A percentile compares a stretch with the other conserved stretches of the same genome.
Evolutionary conservation across 2,329 filamentous ascomycete genomes (phyloP).

Genomic region (Monosporascus cannonballus): DNA sequence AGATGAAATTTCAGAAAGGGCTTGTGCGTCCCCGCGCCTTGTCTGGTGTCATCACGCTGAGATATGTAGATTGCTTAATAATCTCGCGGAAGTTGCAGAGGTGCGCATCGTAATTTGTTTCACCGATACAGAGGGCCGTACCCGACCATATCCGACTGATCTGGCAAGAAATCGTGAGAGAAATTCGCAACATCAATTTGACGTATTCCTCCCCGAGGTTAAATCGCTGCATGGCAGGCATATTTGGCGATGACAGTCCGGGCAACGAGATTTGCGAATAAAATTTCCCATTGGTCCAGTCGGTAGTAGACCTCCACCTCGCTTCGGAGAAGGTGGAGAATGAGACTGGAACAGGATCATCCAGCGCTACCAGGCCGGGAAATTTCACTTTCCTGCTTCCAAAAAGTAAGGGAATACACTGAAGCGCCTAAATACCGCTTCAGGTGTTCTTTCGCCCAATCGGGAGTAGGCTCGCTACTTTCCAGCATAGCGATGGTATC

Average conservation of each 20-base stretch:
- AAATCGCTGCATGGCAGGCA: constrained; percentile 3
- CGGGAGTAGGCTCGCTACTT: constrained; percentile 13
- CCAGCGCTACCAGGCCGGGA: constrained; percentile 16
- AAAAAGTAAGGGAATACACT: constrained; percentile 35
- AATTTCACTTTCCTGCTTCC: constrained; percentile 14
- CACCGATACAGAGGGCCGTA: constrained; percentile 22
- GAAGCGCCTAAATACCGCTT: constrained; percentile 32
- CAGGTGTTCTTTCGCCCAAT: constrained; percentile 27
- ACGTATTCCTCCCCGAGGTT: not conserved
- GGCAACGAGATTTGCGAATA: constrained; percentile 16
- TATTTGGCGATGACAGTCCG: not conserved
- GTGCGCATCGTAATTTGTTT: constrained; percentile 29
- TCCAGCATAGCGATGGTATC: too few species aligned
- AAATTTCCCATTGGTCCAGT: constrained; percentile 23
- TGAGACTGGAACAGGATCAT: constrained; percentile 13
- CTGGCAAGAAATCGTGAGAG: constrained; percentile 26
- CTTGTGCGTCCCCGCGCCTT: not conserved
- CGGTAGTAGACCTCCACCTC: constrained; percentile 15
- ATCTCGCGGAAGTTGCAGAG: constrained; percentile 25
- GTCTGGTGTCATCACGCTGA: constrained; percentile 6
- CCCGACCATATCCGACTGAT: constrained; percentile 28
- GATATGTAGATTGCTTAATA: constrained; percentile 17
- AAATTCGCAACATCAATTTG: not conserved
- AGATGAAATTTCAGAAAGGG: constrained; percentile 27
- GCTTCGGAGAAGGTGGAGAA: constrained; percentile 21